phyloP scores from a whole-genome alignment of 140 eudicot species.

The Flaveria floridana region DNA sequence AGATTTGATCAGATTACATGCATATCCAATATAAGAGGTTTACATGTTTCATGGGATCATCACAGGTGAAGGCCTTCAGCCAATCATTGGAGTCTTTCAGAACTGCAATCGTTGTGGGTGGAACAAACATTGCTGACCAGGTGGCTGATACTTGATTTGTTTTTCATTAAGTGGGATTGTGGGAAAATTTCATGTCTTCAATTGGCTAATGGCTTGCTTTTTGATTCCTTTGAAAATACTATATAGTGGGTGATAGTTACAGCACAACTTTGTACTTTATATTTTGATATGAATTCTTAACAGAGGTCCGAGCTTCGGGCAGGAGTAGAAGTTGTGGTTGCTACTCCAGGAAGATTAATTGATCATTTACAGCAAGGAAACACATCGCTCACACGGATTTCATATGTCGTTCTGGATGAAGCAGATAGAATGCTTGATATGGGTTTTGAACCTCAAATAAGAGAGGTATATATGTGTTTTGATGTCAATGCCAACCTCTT shows the following conservation, averaged over 20 bases:
- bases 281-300: constrained; percentile 24
- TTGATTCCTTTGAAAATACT: constrained; percentile 2
- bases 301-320: constrained; percentile 79
- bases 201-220: not conserved
- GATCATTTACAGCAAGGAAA: constrained; percentile 79
- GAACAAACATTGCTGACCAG: constrained; percentile 87
- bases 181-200: constrained; percentile 3
- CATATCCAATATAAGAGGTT: constrained; percentile 4
- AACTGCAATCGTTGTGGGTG: constrained; percentile 91
- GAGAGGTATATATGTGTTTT: constrained; percentile 52
- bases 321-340: constrained; percentile 79
- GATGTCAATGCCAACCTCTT: constrained; percentile 5
- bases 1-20: not conserved
- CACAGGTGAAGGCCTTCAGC: constrained; percentile 80
- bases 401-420: constrained; percentile 48
- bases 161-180: constrained; percentile 10
- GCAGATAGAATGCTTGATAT: constrained; percentile 97
- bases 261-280: constrained; percentile 15
- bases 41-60: constrained; percentile 19
- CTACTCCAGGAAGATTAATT: constrained; percentile 88
- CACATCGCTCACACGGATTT: constrained; percentile 57
- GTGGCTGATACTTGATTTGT: constrained; percentile 31
- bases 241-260: not conserved
- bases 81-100: constrained; percentile 65
- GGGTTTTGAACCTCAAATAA: constrained; percentile 94